Base-by-base conservation (phyloP, 1,284 basidiomycete genomes). In the Cryptococcus neoformans region DNA sequence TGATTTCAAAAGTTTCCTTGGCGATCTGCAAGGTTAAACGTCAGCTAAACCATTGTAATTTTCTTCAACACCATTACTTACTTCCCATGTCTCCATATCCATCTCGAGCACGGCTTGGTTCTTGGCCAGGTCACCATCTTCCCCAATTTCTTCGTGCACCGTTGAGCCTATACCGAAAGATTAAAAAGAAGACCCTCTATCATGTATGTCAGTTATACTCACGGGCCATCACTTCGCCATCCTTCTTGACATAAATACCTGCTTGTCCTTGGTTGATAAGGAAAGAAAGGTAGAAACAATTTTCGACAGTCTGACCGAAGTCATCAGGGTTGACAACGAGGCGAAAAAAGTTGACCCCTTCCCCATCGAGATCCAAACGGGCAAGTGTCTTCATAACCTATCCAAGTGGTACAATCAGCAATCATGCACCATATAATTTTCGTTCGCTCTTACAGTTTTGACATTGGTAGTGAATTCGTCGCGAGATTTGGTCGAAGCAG, bases 251-350 rank as follows among this genome's bases (percentile, higher is more conserved):
- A 9, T 69, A 61, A n/a, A 79, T 68, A 1, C 67, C 72, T 0
- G 74, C 79, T 48, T 67, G 69, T 6, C 79, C 78, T 41, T 83
- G 81, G 50, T 76, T 71, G 21, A 83, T 72, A 38, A 84, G 67
- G 62, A 84, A 84, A 51, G 79, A 80, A 39, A 81, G 74, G 64
- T 80, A 82, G 63, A 84, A 83, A 54, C 81, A 66, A 60, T 84
- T 84, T 61, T 84, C 82, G 47, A 83, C 79, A 1, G 80, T 80
- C 50, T 83, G 81, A 17, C 74, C 70, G 59, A 80, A 83, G 54
- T 78, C 79, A 5, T 75, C 52, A 2, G 81, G 81, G 58, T 83
- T 79, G 53, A 82, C 65, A 39, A 81, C 74, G 59, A 82, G 79
- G 17, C 68, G 49, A 72, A 82, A 82, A 51, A 74, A 80, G 56